These are phyloP conservation scores for Mariannaea elegans DNA, from an alignment of 2,329 filamentous ascomycete species.

Conservation along the genomic window DNA sequence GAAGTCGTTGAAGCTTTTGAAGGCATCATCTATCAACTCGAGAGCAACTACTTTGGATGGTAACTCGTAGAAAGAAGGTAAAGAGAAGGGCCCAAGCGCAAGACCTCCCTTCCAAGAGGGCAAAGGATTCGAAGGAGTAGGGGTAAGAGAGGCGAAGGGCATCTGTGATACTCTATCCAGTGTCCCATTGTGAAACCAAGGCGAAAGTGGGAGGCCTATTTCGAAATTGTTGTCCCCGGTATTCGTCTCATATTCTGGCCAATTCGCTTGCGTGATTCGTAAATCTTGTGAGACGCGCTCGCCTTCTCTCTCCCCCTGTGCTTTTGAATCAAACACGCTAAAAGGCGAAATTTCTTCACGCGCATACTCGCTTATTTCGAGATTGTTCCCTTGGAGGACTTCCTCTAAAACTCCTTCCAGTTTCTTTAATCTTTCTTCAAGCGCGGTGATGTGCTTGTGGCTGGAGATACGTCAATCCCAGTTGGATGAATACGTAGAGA, in stretches of 20 bases:
- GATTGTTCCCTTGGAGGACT: neutral
- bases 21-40: constrained; percentile 23
- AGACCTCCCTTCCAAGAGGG: neutral
- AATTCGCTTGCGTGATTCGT: neutral
- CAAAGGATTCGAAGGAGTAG: neutral
- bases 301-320: neutral
- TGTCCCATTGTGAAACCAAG: neutral
- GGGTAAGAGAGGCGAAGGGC: neutral
- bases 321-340: neutral
- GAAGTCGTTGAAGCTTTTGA: constrained; percentile 24
- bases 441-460: constrained; percentile 29
- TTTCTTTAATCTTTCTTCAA: constrained; percentile 29
- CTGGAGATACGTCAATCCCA: constrained; percentile 11
- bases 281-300: neutral
- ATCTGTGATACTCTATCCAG: neutral
- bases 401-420: constrained; percentile 19
- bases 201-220: neutral
- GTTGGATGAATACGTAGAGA: neutral
- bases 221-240: neutral
- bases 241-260: neutral
- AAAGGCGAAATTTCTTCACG: neutral
- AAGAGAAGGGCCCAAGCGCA: constrained; percentile 16
- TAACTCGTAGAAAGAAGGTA: constrained; percentile 17
- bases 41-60: constrained; percentile 25
- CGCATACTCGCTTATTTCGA: neutral